Percentiles rank a stretch among this genome's conserved stretches.
Conservation (phyloP, 257 asterid species). For the Solanum tacnaense region DNA sequence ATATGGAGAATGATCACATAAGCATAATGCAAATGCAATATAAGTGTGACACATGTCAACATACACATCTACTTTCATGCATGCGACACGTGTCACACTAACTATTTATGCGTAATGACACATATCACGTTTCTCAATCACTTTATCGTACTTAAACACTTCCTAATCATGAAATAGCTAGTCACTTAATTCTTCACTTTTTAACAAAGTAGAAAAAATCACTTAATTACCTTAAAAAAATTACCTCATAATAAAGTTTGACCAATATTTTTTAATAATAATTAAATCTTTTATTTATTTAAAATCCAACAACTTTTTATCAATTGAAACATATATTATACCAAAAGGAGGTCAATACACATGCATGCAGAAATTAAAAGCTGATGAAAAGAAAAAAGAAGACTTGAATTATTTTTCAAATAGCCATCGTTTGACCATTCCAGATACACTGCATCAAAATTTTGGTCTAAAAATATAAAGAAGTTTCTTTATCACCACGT, state of each 20-base stretch:
- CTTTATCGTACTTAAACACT: not conserved
- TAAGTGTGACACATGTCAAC: not conserved
- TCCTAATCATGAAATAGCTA: not conserved
- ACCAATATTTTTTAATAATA: not conserved
- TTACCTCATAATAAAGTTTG: not conserved
- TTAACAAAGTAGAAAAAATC: not conserved
- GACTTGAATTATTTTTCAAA: not conserved
- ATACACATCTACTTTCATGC: not conserved
- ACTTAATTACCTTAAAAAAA: not conserved
- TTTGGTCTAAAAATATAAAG: slow-evolving; percentile 25
- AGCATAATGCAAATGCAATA: not conserved
- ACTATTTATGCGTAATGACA: not conserved
- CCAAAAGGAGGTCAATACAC: not conserved
- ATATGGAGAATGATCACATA: not conserved
- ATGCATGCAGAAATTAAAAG: not conserved
- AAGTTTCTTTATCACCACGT: slow-evolving; percentile 29
- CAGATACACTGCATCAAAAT: slow-evolving; percentile 1
- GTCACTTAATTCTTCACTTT: not conserved
- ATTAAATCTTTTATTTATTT: not conserved
- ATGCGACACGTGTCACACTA: not conserved
- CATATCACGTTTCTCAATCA: not conserved
- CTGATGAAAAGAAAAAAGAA: not conserved
- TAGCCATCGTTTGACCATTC: slow-evolving; percentile 8
- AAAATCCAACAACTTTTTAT: not conserved
- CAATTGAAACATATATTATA: not conserved